Evolutionary conservation across 2,329 filamentous ascomycete genomes (phyloP).

Genomic region (Tothia fuscella): DNA sequence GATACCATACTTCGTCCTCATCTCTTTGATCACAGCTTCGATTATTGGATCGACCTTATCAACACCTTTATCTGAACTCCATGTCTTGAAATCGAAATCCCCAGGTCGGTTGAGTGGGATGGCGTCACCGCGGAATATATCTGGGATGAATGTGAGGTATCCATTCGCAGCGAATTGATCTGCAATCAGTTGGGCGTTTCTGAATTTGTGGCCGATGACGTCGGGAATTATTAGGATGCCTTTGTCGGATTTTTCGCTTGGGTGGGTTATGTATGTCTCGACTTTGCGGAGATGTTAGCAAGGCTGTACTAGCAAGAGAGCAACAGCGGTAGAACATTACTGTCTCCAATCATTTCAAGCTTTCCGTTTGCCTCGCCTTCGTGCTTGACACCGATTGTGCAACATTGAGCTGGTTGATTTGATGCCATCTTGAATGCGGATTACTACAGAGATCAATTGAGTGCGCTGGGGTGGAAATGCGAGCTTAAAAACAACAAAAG

Average conservation of each 20-base stretch:
- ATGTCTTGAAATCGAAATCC: conserved; percentile 38
- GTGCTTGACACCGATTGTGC: conserved; percentile 38
- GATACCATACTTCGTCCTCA: conserved; percentile 37
- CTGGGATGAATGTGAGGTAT: conserved; percentile 56
- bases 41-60: conserved; percentile 42
- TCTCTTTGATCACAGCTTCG: conserved; percentile 33
- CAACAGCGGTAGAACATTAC: too few species aligned
- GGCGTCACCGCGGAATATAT: conserved; percentile 57
- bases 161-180: conserved; percentile 65
- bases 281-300: conserved; percentile 30
- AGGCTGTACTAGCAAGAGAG: too few species aligned
- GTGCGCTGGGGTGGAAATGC: too few species aligned
- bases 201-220: conserved; percentile 44
- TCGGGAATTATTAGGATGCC: conserved; percentile 48
- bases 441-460: neutral
- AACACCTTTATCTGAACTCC: conserved; percentile 33
- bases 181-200: conserved; percentile 47
- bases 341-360: conserved; percentile 33
- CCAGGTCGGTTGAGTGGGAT: conserved; percentile 41
- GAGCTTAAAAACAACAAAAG: too few species aligned
- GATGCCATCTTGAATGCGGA: conserved; percentile 40
- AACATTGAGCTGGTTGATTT: conserved; percentile 37
- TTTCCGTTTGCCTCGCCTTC: conserved; percentile 37
- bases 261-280: conserved; percentile 43
- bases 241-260: conserved; percentile 39